Percentiles rank a stretch among this genome's conserved stretches.
Evolutionary conservation across 768 basidiomycete species (phyloP).

Genomic region (Russula compacta): DNA sequence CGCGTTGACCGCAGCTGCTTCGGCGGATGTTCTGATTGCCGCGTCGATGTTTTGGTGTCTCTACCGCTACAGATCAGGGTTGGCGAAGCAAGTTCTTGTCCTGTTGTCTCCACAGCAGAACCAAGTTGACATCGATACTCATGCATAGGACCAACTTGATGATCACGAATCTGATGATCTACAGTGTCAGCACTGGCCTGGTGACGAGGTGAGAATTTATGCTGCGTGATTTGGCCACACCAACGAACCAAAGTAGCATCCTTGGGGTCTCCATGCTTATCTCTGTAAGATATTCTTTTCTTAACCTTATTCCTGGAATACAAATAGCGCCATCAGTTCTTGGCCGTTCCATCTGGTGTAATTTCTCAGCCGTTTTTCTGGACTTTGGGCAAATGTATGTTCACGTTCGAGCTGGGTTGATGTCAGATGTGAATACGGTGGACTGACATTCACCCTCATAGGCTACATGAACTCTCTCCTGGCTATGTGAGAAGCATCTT

Average conservation of each 20-base stretch:
- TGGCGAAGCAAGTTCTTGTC: too few species aligned
- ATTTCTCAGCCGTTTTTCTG: constrained; percentile 44
- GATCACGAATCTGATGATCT: constrained; percentile 23
- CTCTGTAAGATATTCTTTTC: constrained; percentile 2
- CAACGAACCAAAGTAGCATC: constrained; percentile 6
- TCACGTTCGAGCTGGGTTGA: too few species aligned
- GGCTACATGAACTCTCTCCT: constrained; percentile 46
- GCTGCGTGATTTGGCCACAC: background rate
- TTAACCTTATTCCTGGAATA: background rate
- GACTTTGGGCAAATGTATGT: constrained; percentile 42
- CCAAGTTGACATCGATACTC: too few species aligned
- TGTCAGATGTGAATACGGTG: background rate
- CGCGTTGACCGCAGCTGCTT: constrained; percentile 38
- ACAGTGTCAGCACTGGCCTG: constrained; percentile 23
- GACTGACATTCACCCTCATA: constrained; percentile 19
- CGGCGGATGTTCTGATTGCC: constrained; percentile 44
- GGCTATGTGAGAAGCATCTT: constrained; percentile 33
- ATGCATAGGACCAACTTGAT: constrained; percentile 23
- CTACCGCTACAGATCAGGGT: too few species aligned
- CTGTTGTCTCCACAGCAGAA: too few species aligned
- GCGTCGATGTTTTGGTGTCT: too few species aligned
- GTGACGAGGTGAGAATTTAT: constrained; percentile 20
- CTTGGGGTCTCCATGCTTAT: constrained; percentile 16
- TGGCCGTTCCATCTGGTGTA: constrained; percentile 36
- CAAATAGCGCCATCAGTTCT: constrained; percentile 9